These are phyloP conservation scores for Corchorus capsularis DNA, from an alignment of 345 rosid genomes.

Conservation along the genomic window DNA sequence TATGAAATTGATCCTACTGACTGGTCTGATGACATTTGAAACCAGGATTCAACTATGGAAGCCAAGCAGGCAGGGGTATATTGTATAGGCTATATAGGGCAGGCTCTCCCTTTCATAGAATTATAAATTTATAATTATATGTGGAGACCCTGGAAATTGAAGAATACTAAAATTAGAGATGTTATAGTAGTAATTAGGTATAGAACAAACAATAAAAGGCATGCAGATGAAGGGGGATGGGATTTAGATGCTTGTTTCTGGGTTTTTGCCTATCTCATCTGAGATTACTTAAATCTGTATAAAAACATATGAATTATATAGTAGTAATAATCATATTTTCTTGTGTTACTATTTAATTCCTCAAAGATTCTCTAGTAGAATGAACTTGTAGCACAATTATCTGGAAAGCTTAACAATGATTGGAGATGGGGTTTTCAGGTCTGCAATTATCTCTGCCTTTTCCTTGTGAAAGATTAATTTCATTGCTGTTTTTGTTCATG, in stretches of 20 bases:
- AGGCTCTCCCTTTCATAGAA: not conserved
- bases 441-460: too few species aligned
- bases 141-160: not conserved
- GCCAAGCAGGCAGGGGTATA: not conserved
- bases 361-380: not conserved
- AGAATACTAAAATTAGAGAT: not conserved
- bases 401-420: not conserved
- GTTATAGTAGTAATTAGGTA: not conserved
- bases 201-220: not conserved
- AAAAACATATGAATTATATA: not conserved
- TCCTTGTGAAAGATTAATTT: too few species aligned
- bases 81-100: not conserved
- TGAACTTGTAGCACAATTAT: not conserved
- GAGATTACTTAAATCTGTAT: not conserved
- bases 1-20: slow-evolving; percentile 59
- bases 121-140: not conserved
- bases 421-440: too few species aligned
- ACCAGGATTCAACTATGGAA: not conserved
- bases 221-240: not conserved
- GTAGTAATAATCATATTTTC: not conserved
- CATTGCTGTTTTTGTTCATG: too few species aligned
- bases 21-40: slow-evolving; percentile 68
- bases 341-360: not conserved
- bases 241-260: not conserved
- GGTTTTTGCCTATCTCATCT: not conserved